Evolutionary conservation across 2,329 filamentous ascomycete species (phyloP).

Genomic region (Beauveria australis): DNA sequence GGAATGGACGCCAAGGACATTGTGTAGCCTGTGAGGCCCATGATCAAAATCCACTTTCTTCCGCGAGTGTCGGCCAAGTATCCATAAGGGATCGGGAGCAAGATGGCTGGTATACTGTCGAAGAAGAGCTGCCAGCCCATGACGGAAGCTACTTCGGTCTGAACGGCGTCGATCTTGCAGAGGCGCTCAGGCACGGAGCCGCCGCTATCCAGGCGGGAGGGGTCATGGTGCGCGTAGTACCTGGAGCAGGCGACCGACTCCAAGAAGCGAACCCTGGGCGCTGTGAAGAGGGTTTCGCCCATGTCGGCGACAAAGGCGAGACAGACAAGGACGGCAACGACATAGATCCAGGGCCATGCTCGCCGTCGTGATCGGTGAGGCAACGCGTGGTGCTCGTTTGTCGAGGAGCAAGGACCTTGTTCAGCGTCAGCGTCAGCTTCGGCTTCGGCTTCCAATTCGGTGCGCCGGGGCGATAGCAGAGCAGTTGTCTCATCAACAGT

Average conservation of each 20-base stretch:
- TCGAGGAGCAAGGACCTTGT: not conserved
- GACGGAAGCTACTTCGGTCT: not conserved
- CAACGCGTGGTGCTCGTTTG: not conserved
- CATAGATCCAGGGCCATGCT: not conserved
- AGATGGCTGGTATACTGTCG: no score
- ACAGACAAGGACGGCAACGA: not conserved
- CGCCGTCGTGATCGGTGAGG: not conserved
- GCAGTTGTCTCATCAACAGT: not conserved
- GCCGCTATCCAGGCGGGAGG: not conserved
- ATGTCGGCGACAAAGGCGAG: not conserved
- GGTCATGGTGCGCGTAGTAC: not conserved
- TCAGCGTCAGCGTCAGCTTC: not conserved
- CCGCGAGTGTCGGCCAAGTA: no score
- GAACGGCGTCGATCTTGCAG: slow-evolving; percentile 1
- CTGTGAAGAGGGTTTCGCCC: not conserved
- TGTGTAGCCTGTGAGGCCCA: no score
- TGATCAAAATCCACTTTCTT: no score
- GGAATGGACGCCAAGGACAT: no score
- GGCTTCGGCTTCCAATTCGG: not conserved
- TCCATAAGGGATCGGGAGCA: no score
- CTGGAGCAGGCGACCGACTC: not conserved
- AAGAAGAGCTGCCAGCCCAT: slow-evolving; percentile 6
- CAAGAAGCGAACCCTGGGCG: slow-evolving; percentile 1
- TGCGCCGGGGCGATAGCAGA: not conserved
- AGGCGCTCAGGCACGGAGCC: not conserved